phyloP scores from a whole-genome alignment of 345 rosid genomes.

The Cardamine resedifolia region DNA sequence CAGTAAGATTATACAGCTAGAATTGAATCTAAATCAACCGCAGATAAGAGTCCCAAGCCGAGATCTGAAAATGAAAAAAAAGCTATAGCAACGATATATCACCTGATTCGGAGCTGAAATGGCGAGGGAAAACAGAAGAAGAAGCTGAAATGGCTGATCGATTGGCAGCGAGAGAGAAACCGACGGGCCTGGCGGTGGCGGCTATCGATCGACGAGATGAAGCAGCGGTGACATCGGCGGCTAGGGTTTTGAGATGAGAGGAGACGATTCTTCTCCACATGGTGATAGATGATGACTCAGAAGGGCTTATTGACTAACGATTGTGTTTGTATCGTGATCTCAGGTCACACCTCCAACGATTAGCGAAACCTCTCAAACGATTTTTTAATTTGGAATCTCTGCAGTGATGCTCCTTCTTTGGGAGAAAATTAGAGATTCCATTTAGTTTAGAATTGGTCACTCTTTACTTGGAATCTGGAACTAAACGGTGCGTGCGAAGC shows the following conservation, averaged over 20 bases:
- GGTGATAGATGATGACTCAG: conserved; percentile 10
- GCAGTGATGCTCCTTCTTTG: not conserved
- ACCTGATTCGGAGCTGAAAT: conserved; percentile 61
- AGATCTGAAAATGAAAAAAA: conserved; percentile 26
- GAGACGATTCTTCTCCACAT: conserved; percentile 82
- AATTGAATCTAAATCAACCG: conserved; percentile 4
- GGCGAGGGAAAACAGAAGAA: conserved; percentile 40
- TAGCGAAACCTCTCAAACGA: not conserved
- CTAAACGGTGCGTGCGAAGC: conserved; percentile 19
- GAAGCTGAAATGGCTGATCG: conserved; percentile 44
- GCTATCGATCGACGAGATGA: conserved; percentile 45
- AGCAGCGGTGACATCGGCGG: conserved; percentile 37
- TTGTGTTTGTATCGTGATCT: conserved; percentile 19
- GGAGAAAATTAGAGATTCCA: not conserved
- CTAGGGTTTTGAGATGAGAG: conserved; percentile 77
- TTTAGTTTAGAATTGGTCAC: conserved; percentile 6
- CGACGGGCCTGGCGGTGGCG: conserved; percentile 34
- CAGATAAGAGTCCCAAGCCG: not conserved
- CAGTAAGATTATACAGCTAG: no score
- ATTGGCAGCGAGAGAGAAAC: conserved; percentile 22
- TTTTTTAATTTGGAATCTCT: not conserved
- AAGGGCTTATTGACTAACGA: not conserved
- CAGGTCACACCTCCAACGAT: conserved; percentile 31
- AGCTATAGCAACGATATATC: not conserved
- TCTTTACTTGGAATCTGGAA: not conserved